A percentile compares a stretch with the other conserved stretches of the same genome.
Evolutionary conservation across 371 early-diverging fungal genomes (phyloP).

Genomic region (Syncephalis plumigaleata): DNA sequence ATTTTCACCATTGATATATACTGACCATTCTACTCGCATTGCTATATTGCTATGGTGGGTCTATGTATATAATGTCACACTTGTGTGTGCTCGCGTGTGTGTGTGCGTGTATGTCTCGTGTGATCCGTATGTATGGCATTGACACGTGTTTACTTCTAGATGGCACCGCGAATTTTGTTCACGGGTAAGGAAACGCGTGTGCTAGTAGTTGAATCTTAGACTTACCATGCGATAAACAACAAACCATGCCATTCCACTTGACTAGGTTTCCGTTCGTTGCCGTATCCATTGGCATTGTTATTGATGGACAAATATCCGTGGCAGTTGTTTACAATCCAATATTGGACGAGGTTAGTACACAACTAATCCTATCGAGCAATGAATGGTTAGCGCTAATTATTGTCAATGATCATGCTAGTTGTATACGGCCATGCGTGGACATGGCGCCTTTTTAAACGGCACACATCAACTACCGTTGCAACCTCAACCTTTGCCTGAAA

Average conservation of each 20-base stretch:
- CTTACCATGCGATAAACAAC: not conserved
- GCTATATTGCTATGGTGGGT: no score
- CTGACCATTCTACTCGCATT: no score
- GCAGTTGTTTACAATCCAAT: conserved; percentile 90
- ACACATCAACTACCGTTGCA: conserved; percentile 28
- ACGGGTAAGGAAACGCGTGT: conserved; percentile 23
- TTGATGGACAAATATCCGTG: conserved; percentile 51
- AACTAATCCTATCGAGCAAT: no score
- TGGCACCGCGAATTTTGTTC: conserved; percentile 83
- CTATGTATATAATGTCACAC: not conserved
- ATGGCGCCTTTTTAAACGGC: conserved; percentile 46
- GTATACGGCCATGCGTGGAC: conserved; percentile 39
- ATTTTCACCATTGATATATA: no score
- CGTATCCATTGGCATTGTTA: conserved; percentile 66
- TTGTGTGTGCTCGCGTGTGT: not conserved
- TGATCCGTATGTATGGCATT: not conserved
- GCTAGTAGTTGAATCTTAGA: not conserved
- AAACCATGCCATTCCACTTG: no score
- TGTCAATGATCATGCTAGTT: conserved; percentile 11
- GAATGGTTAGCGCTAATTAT: no score
- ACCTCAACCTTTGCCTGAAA: conserved; percentile 29
- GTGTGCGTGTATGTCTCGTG: not conserved
- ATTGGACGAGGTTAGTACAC: conserved; percentile 37
- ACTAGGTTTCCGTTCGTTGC: conserved; percentile 66
- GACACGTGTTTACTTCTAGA: conserved; percentile 18